phyloP scores from a whole-genome alignment of 257 asterid species.

The Nicotiana benthamiana region DNA sequence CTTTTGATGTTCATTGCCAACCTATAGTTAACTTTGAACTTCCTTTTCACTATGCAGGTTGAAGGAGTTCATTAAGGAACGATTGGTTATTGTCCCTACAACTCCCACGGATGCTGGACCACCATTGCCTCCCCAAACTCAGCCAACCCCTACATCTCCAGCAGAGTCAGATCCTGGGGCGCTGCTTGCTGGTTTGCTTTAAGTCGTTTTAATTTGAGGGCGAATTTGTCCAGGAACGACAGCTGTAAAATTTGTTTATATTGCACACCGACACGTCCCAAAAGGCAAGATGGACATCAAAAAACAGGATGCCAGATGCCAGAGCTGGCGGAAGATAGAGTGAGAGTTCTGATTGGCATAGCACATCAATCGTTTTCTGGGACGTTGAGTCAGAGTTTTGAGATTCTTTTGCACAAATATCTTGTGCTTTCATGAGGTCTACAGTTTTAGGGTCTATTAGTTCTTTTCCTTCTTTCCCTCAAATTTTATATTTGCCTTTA shows the following conservation, averaged over 20 bases:
- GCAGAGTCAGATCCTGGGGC: constrained; percentile 66
- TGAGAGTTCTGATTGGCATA: constrained; percentile 20
- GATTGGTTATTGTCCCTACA: constrained; percentile 51
- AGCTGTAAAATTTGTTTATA: constrained; percentile 36
- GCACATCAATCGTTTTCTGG: constrained; percentile 18
- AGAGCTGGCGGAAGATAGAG: constrained; percentile 47
- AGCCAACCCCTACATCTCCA: constrained; percentile 37
- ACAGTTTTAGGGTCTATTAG: constrained; percentile 13
- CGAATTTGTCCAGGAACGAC: constrained; percentile 3
- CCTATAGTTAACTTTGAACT: not conserved
- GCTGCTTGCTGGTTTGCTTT: constrained; percentile 76
- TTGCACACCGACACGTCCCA: constrained; percentile 12
- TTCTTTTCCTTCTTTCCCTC: not conserved
- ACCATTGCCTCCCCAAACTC: constrained; percentile 42
- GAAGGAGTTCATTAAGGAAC: constrained; percentile 84
- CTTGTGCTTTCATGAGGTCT: constrained; percentile 33
- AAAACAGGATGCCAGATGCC: constrained; percentile 18
- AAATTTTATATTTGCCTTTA: not conserved
- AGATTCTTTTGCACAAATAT: constrained; percentile 53
- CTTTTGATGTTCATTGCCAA: not conserved
- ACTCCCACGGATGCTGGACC: constrained; percentile 41
- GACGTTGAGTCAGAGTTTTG: constrained; percentile 25
- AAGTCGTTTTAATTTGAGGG: constrained; percentile 11
- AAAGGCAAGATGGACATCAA: constrained; percentile 1
- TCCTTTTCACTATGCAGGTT: constrained; percentile 31